These are phyloP conservation scores for Penicillium sumatraense DNA, from an alignment of 2,329 filamentous ascomycete genomes.

Conservation along the genomic window DNA sequence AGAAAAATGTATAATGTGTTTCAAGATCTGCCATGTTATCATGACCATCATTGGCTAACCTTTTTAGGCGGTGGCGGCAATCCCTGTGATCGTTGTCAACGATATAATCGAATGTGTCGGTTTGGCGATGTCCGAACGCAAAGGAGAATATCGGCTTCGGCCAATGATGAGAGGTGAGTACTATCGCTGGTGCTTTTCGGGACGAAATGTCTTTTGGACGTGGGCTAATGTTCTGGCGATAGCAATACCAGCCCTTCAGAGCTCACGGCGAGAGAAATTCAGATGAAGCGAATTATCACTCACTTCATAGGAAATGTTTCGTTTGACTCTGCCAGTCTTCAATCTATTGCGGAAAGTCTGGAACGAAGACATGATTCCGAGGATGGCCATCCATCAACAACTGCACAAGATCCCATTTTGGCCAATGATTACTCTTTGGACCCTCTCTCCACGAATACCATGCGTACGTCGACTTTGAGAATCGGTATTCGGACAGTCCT, in stretches of 20 bases:
- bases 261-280: slow-evolving; percentile 16
- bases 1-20: slow-evolving; percentile 45
- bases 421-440: slow-evolving; percentile 17
- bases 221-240: neutral
- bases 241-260: neutral
- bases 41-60: neutral
- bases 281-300: slow-evolving; percentile 48
- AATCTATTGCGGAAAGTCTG: slow-evolving; percentile 24
- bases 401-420: neutral
- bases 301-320: slow-evolving; percentile 46
- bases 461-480: slow-evolving; percentile 24
- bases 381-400: slow-evolving; percentile 16
- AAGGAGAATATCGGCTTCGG: neutral
- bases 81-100: slow-evolving; percentile 54
- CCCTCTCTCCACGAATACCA: slow-evolving; percentile 19
- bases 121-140: slow-evolving; percentile 36
- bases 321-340: slow-evolving; percentile 37
- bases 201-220: neutral
- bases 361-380: neutral
- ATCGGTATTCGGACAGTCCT: neutral
- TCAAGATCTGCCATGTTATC: neutral
- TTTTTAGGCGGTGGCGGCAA: slow-evolving; percentile 49
- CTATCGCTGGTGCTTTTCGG: neutral
- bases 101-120: slow-evolving; percentile 51
- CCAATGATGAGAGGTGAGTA: neutral